A percentile compares a stretch with the other conserved stretches of the same genome.
Evolutionary conservation across 305 asterid species (phyloP).

Genomic region (Fraxinus paxiana): DNA sequence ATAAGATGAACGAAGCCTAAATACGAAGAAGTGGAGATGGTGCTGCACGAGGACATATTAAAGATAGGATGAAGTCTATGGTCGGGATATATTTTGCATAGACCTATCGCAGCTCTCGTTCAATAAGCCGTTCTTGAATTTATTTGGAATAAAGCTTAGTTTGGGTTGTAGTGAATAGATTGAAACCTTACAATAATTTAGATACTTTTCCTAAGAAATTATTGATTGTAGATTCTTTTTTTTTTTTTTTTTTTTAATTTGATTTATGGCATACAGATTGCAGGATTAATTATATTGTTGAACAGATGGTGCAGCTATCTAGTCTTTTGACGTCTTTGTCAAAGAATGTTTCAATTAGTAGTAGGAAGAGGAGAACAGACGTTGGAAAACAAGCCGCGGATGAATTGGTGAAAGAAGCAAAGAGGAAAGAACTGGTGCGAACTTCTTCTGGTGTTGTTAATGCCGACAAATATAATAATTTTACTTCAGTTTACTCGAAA

Average conservation of each 20-base stretch:
- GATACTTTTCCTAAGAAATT: background rate
- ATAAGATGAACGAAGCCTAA: background rate
- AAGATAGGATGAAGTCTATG: background rate
- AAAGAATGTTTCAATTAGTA: constrained; percentile 40
- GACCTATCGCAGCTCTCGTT: background rate
- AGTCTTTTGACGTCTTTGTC: constrained; percentile 53
- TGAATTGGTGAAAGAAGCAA: constrained; percentile 55
- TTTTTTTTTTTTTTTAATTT: background rate
- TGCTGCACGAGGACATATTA: background rate
- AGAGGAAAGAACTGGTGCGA: constrained; percentile 48
- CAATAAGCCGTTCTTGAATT: background rate
- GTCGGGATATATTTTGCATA: background rate
- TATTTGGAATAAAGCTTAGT: background rate
- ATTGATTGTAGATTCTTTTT: background rate
- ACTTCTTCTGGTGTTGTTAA: constrained; percentile 50
- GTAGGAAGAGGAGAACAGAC: constrained; percentile 39
- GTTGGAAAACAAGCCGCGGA: constrained; percentile 43
- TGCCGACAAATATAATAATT: constrained; percentile 30
- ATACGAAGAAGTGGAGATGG: background rate
- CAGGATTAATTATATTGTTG: background rate
- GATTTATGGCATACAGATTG: background rate
- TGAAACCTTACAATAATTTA: background rate
- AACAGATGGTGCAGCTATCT: constrained; percentile 62
- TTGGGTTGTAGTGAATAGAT: background rate
- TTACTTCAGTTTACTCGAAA: constrained; percentile 47